These are phyloP conservation scores for Leptodermis oblonga DNA, from an alignment of 257 asterid genomes.

Conservation along the genomic window DNA sequence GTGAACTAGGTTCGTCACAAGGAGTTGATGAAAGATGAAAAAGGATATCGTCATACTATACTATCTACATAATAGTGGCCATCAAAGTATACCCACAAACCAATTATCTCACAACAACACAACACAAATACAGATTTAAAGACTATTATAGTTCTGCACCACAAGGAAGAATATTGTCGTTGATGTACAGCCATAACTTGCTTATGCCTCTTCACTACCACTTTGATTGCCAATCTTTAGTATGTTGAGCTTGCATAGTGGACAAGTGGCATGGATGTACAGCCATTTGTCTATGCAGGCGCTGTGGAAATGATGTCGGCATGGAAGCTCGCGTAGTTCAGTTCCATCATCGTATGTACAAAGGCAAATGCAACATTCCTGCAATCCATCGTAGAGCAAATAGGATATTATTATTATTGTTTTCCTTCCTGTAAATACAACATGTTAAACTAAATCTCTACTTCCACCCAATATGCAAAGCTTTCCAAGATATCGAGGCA, in stretches of 20 bases:
- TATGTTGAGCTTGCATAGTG: slow-evolving; percentile 91
- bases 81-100: slow-evolving; percentile 6
- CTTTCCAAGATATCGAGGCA: neutral
- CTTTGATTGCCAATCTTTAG: slow-evolving; percentile 62
- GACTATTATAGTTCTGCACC: slow-evolving; percentile 13
- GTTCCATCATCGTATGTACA: slow-evolving; percentile 81
- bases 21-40: slow-evolving; percentile 2
- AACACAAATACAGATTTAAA: slow-evolving; percentile 18
- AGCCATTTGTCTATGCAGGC: slow-evolving; percentile 95
- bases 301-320: slow-evolving; percentile 89
- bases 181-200: slow-evolving; percentile 1
- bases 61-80: neutral
- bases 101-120: too few species aligned
- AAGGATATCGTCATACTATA: neutral
- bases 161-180: slow-evolving; percentile 7
- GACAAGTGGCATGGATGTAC: slow-evolving; percentile 89
- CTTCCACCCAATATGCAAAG: neutral
- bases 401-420: neutral
- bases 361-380: slow-evolving; percentile 98
- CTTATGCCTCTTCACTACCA: slow-evolving; percentile 68
- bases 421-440: neutral
- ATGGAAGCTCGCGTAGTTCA: slow-evolving; percentile 93
- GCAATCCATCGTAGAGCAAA: slow-evolving; percentile 15
- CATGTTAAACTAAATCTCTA: neutral
- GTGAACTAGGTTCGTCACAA: neutral